phyloP scores from a whole-genome alignment of 2,329 filamentous ascomycete genomes.

The Monascus ruber region DNA sequence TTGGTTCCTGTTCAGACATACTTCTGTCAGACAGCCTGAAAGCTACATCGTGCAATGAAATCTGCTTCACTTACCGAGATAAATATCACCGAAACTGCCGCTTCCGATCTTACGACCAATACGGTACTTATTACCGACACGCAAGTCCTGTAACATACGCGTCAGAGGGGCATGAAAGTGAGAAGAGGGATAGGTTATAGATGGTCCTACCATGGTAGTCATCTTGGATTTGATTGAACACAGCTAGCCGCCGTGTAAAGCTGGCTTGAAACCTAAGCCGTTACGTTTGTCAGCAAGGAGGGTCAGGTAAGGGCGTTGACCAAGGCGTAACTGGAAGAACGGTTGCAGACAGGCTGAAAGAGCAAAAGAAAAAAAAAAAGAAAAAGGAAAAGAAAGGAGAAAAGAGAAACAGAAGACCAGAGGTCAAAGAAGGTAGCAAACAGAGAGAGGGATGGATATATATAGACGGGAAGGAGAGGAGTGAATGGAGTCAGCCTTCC shows the following conservation, averaged over 20 bases:
- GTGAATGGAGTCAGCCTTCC: too few relatives aligned
- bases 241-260: conserved; percentile 19
- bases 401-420: not conserved
- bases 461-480: too few relatives aligned
- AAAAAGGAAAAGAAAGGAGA: conserved; percentile 1
- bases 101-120: conserved; percentile 99
- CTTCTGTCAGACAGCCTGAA: not conserved
- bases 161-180: conserved; percentile 6
- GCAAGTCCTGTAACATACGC: conserved; percentile 65
- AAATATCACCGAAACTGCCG: conserved; percentile 96
- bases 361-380: conserved; percentile 1
- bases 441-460: too few relatives aligned
- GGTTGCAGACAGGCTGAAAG: not conserved
- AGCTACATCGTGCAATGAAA: not conserved
- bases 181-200: not conserved
- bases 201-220: conserved; percentile 26
- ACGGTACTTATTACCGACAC: conserved; percentile 98
- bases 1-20: conserved; percentile 59
- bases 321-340: not conserved
- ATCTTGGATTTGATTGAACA: conserved; percentile 18
- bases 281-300: conserved; percentile 4
- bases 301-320: not conserved
- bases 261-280: not conserved
- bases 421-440: not conserved
- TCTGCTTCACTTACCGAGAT: conserved; percentile 52